Evolutionary conservation across 1,139 yeast genomes (phyloP).

Genomic region (Taphrina communis): DNA sequence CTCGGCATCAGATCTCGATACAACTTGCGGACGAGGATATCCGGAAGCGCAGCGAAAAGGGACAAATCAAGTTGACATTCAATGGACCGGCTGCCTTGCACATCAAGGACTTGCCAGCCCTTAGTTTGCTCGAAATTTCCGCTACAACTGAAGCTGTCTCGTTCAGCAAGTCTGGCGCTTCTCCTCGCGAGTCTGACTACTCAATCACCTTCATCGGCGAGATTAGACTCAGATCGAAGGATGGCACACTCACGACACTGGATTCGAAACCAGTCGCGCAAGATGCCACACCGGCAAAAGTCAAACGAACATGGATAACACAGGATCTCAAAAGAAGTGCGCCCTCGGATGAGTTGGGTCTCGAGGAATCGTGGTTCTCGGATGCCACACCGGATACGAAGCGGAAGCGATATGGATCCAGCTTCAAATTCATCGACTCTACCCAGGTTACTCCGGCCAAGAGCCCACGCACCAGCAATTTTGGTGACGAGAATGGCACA

Average conservation of each 20-base stretch:
- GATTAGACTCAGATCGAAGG: not conserved
- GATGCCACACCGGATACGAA: conserved; percentile 15
- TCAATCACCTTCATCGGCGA: conserved; percentile 16
- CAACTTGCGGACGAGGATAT: conserved; percentile 44
- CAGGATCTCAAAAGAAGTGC: conserved; percentile 25
- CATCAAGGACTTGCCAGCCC: conserved; percentile 34
- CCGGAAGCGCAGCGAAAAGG: conserved; percentile 39
- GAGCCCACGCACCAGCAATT: not conserved
- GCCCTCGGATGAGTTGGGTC: conserved; percentile 29
- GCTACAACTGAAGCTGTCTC: conserved; percentile 10
- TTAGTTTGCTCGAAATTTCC: conserved; percentile 13
- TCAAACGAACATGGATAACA: conserved; percentile 34
- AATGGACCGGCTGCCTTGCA: conserved; percentile 41
- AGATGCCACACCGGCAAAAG: conserved; percentile 16
- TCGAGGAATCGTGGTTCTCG: conserved; percentile 34
- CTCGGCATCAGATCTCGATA: conserved; percentile 39
- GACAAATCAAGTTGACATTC: conserved; percentile 44
- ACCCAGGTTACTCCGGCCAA: conserved; percentile 7
- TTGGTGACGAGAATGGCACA: conserved; percentile 6
- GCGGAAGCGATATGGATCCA: conserved; percentile 16
- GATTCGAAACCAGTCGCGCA: conserved; percentile 16
- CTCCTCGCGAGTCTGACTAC: conserved; percentile 20
- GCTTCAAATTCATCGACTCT: conserved; percentile 19
- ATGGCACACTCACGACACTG: not conserved
- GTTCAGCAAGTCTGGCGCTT: conserved; percentile 10